A percentile compares a stretch with the other conserved stretches of the same genome.
Evolutionary conservation across 2,329 filamentous ascomycete genomes (phyloP).

Genomic region (Aspergillus tamarii): DNA sequence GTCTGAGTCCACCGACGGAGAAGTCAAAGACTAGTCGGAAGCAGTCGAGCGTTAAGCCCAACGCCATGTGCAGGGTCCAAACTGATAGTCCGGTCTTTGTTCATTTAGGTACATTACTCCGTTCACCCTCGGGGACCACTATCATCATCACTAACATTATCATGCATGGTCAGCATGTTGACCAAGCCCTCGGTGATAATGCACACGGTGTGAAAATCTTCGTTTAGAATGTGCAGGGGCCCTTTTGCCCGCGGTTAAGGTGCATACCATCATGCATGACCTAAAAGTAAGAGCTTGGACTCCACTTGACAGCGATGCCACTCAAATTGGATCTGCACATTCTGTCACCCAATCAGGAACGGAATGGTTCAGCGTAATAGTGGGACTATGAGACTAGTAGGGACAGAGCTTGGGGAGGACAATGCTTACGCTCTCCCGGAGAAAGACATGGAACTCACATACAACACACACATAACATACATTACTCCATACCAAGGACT

Average conservation of each 20-base stretch:
- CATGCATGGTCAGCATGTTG: background rate
- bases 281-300: slow-evolving; percentile 8
- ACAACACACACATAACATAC: too few relatives aligned
- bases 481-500: background rate
- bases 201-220: background rate
- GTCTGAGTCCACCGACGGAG: slow-evolving; percentile 8
- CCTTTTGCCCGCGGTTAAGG: background rate
- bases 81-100: background rate
- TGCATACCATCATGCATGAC: slow-evolving; percentile 12
- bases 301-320: slow-evolving; percentile 18
- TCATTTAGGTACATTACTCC: background rate
- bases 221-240: slow-evolving; percentile 13
- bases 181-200: background rate
- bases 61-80: background rate
- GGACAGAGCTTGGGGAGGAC: background rate
- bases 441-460: background rate
- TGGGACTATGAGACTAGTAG: background rate
- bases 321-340: slow-evolving; percentile 16
- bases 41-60: background rate
- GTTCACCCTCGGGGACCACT: background rate
- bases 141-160: background rate
- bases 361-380: background rate
- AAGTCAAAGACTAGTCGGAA: background rate
- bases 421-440: background rate
- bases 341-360: background rate